phyloP scores from a whole-genome alignment of 1,139 yeast genomes.

The Blastobotrys ciferrii region DNA sequence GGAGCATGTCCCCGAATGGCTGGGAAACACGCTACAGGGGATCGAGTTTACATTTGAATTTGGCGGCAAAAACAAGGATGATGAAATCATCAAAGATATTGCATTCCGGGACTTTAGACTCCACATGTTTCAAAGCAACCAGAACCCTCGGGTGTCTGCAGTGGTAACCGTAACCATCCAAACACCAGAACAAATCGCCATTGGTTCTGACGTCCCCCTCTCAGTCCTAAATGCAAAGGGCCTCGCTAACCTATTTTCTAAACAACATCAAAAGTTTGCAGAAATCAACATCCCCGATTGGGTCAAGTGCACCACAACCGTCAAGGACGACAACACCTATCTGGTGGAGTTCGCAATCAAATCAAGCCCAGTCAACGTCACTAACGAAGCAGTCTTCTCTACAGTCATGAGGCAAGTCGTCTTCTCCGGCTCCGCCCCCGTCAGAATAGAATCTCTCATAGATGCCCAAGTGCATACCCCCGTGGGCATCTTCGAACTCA shows the following conservation, averaged over 20 bases:
- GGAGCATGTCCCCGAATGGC: constrained; percentile 23
- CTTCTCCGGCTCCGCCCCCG: constrained; percentile 29
- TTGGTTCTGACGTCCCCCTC: constrained; percentile 21
- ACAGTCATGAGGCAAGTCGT: constrained; percentile 32
- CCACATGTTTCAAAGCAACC: constrained; percentile 22
- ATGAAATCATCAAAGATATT: constrained; percentile 26
- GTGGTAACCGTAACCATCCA: constrained; percentile 23
- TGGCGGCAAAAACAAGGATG: constrained; percentile 21
- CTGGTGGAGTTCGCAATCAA: constrained; percentile 31
- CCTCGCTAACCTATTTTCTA: constrained; percentile 30
- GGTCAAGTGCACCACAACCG: constrained; percentile 34
- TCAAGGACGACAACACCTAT: constrained; percentile 21
- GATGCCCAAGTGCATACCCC: constrained; percentile 45
- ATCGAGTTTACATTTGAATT: constrained; percentile 20
- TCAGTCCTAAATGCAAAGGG: constrained; percentile 31
- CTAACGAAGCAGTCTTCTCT: constrained; percentile 32
- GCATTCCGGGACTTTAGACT: constrained; percentile 26
- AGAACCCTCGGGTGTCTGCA: constrained; percentile 28
- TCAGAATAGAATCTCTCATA: constrained; percentile 33
- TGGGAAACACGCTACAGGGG: constrained; percentile 17
- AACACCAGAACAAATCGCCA: constrained; percentile 24
- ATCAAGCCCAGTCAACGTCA: constrained; percentile 34
- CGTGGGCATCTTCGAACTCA: constrained; percentile 35
- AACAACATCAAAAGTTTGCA: constrained; percentile 32
- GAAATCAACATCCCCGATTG: constrained; percentile 33